Evolutionary conservation across 345 rosid genomes (phyloP).

Genomic region (Euphorbia peplus): DNA sequence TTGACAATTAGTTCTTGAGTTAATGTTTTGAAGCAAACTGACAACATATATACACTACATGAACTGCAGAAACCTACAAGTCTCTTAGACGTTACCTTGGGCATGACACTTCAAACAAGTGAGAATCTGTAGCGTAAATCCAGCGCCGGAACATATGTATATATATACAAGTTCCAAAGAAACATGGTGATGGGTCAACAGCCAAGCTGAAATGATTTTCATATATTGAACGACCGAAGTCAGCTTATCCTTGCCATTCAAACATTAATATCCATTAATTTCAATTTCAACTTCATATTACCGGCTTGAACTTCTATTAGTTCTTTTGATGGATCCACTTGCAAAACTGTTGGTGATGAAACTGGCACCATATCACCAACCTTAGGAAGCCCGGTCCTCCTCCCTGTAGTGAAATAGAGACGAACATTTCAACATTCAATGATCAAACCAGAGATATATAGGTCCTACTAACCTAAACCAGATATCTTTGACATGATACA

Average conservation of each 20-base stretch:
- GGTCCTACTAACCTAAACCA: no score
- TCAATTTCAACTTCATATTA: slow-evolving; percentile 74
- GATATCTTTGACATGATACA: no score
- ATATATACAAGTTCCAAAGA: background rate
- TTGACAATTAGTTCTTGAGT: no score
- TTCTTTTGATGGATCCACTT: slow-evolving; percentile 60
- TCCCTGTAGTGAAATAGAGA: slow-evolving; percentile 27
- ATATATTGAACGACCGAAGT: background rate
- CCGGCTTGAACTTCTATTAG: slow-evolving; percentile 83
- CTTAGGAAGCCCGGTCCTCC: slow-evolving; percentile 42
- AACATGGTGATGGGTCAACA: background rate
- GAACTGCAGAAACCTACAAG: no score
- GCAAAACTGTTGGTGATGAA: slow-evolving; percentile 54
- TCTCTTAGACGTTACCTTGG: no score
- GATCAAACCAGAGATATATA: no score
- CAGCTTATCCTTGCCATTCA: slow-evolving; percentile 27
- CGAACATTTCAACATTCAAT: no score
- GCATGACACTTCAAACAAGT: background rate
- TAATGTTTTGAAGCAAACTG: no score
- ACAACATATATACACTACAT: no score
- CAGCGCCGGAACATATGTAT: no score
- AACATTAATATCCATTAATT: slow-evolving; percentile 40
- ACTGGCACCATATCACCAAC: slow-evolving; percentile 65
- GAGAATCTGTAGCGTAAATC: background rate
- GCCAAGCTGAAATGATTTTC: background rate